phyloP scores from a whole-genome alignment of 2,329 filamentous ascomycete genomes.

The Verticillium zaregamsianum region DNA sequence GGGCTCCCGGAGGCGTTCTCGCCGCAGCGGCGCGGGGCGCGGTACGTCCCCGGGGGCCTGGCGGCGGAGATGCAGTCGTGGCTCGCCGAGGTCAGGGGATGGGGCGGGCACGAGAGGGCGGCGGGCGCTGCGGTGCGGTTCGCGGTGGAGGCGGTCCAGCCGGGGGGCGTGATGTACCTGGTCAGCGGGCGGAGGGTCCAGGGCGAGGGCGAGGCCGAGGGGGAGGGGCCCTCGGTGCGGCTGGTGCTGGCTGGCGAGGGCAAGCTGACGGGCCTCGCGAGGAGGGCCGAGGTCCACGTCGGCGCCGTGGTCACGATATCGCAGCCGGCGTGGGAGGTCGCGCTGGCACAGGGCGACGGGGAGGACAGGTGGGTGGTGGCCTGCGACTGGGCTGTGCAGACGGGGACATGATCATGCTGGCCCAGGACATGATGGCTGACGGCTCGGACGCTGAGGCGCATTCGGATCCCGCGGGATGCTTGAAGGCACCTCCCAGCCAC shows the following conservation, averaged over 20 bases:
- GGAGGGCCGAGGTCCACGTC: conserved; percentile 18
- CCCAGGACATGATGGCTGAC: too few relatives aligned
- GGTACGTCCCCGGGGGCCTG: conserved; percentile 31
- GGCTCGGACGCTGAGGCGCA: background rate
- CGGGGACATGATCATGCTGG: background rate
- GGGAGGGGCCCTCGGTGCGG: conserved; percentile 5
- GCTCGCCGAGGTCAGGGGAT: conserved; percentile 35
- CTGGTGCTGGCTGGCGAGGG: conserved; percentile 34
- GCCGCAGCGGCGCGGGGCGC: conserved; percentile 27
- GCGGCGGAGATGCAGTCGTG: conserved; percentile 35
- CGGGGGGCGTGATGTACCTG: conserved; percentile 30
- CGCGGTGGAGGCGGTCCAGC: conserved; percentile 22
- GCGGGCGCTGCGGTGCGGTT: conserved; percentile 17
- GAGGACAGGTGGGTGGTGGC: conserved; percentile 29
- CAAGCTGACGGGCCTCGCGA: conserved; percentile 28
- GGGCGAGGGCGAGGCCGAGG: background rate
- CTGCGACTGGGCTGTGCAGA: conserved; percentile 27
- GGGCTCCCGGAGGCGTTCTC: conserved; percentile 26
- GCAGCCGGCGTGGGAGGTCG: conserved; percentile 33
- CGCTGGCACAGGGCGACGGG: conserved; percentile 18
- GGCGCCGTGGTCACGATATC: conserved; percentile 28
- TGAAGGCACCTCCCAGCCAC: too few relatives aligned
- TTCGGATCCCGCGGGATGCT: background rate
- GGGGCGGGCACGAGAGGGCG: conserved; percentile 18
- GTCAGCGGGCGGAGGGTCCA: conserved; percentile 15